These are phyloP conservation scores for Daedalea quercina DNA, from an alignment of 768 basidiomycete genomes.

Conservation along the genomic window DNA sequence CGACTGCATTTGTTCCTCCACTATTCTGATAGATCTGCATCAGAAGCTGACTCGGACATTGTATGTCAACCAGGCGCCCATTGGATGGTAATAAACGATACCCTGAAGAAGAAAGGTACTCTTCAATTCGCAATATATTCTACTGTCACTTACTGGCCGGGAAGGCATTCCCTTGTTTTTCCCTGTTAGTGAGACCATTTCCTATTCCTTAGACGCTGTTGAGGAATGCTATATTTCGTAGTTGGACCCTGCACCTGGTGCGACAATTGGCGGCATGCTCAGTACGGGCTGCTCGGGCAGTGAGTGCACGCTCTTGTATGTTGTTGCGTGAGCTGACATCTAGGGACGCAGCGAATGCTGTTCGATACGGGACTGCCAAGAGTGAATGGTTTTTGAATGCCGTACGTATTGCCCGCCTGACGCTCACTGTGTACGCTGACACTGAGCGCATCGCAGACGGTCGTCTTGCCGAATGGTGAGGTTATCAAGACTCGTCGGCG, in stretches of 20 bases:
- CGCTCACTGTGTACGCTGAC: too few relatives aligned
- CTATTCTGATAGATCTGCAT: not conserved
- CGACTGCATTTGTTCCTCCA: not conserved
- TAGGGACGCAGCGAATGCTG: constrained; percentile 42
- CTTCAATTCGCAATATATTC: not conserved
- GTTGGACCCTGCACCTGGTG: constrained; percentile 74
- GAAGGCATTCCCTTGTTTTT: constrained; percentile 57
- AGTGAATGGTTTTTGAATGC: constrained; percentile 85
- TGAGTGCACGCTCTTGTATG: constrained; percentile 15
- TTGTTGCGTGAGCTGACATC: not conserved
- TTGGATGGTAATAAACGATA: constrained; percentile 75
- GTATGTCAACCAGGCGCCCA: constrained; percentile 69
- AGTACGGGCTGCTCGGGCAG: constrained; percentile 86
- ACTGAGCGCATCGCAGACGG: constrained; percentile 44
- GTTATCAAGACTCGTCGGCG: constrained; percentile 81
- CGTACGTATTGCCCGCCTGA: constrained; percentile 36
- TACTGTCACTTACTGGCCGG: not conserved
- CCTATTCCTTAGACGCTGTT: not conserved
- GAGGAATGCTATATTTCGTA: constrained; percentile 19
- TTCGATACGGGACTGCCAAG: constrained; percentile 82
- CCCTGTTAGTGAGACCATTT: constrained; percentile 1
- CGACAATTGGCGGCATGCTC: constrained; percentile 82
- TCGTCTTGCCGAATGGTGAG: constrained; percentile 78
- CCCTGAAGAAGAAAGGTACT: constrained; percentile 49
- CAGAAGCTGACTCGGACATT: constrained; percentile 69